Conservation (phyloP, 177 flowering plant genomes). For the Vitis hybrid region DNA sequence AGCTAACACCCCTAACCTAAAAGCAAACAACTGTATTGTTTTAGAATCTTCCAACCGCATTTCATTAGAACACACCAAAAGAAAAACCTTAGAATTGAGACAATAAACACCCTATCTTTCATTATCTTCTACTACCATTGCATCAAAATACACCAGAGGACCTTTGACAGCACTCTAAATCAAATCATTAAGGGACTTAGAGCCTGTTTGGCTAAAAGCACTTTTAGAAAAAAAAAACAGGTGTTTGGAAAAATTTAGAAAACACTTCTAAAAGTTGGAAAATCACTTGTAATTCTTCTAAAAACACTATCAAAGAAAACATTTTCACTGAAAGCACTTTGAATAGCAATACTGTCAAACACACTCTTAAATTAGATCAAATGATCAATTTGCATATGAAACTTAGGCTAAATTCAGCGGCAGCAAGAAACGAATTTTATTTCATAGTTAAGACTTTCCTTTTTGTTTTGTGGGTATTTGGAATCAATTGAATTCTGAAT, state of each 20-base stretch:
- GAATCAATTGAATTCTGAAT: no score
- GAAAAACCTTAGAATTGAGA: background rate
- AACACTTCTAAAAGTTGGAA: no score
- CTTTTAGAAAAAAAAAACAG: no score
- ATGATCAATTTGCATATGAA: background rate
- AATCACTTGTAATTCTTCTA: no score
- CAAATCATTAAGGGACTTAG: background rate
- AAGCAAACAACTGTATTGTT: slow-evolving; percentile 8
- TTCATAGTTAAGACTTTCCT: no score
- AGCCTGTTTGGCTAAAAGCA: no score
- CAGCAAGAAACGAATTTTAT: background rate
- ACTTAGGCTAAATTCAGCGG: background rate
- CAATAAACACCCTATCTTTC: background rate
- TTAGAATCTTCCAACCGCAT: background rate
- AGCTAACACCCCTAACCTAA: slow-evolving; percentile 71
- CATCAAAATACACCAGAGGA: background rate
- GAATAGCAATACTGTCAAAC: no score
- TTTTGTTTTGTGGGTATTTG: no score
- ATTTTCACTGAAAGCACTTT: no score
- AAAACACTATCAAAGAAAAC: no score
- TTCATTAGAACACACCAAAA: background rate
- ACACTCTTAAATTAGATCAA: background rate
- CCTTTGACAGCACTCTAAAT: background rate
- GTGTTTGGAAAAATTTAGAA: no score
- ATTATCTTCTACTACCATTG: background rate